Base-by-base conservation (phyloP, 2,329 filamentous ascomycete genomes). In the Fonsecaea multimorphosa region DNA sequence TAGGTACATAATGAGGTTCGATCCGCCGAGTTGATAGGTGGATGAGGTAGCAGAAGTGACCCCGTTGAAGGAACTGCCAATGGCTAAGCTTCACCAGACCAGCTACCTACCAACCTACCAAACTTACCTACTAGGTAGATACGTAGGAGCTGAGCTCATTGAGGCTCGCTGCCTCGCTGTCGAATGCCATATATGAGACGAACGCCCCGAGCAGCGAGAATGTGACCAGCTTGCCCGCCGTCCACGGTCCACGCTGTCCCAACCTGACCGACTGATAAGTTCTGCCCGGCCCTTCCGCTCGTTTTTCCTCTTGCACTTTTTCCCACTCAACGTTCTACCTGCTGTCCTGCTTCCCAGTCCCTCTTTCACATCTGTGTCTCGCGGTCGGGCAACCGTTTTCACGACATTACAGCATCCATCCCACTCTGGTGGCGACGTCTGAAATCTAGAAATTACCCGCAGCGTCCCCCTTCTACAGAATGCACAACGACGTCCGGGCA, bases 401-500 rank as follows among this genome's bases (percentile, higher is more conserved):
- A 49, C 44, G 44, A 49, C 44, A 49, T 49, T 5, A n/a, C 11
- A 14, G 2, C 22, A 24, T 49, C 22, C 34, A 8, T 31, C 3
- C 29, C 54, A 11, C 19, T 24, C n/a, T 14, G 22, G 60, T 57
- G 52, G 53, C 40, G 46, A 63, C 38, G 22, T 44, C 27, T 24
- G 14, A 12, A n/a, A 29, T 40, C 38, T 51, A 40, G 38, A 61
- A 46, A n/a, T 44, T 44, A n/a, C 16, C 19, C 9, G 44, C 11
- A 24, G 53, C n/a, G 2, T 24, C 27, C 44, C 52, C 12, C 9
- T 12, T n/a, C 54, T 44, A 27, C 64, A 69, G 29, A 24, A 69
- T 69, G 64, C 64, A 69, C 49, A 63, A 36, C 55, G 67, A 69
- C 58, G 36, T 64, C 19, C 53, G 52, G 38, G 56, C 36, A 38